Evolutionary conservation across 306 rosid genomes (phyloP).

Genomic region (Abrus pulchellus): DNA sequence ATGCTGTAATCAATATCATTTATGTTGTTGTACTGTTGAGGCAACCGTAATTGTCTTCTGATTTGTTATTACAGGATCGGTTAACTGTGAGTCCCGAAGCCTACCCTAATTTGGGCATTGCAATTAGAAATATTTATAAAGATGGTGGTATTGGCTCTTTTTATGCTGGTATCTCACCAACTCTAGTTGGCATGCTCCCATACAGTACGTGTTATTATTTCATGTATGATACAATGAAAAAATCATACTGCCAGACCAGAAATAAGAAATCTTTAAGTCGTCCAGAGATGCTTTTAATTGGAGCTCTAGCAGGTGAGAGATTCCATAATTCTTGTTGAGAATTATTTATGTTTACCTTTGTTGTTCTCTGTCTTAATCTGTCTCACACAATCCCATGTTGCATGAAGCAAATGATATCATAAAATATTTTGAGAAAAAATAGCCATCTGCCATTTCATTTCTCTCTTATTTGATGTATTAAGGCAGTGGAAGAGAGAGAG

Average conservation of each 20-base stretch:
- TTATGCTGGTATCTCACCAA: constrained; percentile 92
- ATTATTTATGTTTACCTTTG: constrained; percentile 21
- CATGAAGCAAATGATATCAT: constrained; percentile 18
- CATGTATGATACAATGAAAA: constrained; percentile 93
- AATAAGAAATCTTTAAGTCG: constrained; percentile 81
- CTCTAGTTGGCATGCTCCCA: constrained; percentile 95
- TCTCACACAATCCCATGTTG: constrained; percentile 8
- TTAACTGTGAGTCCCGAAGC: constrained; percentile 88
- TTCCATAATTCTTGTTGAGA: constrained; percentile 22
- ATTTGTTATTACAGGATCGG: constrained; percentile 73
- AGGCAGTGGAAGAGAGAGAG: neutral
- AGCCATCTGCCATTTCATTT: constrained; percentile 25
- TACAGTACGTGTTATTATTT: constrained; percentile 96
- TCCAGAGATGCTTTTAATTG: constrained; percentile 85
- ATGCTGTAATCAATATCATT: too few species aligned
- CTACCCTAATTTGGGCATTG: constrained; percentile 81
- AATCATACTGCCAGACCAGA: constrained; percentile 72
- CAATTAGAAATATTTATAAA: constrained; percentile 80
- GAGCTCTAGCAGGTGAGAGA: constrained; percentile 88
- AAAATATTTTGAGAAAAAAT: neutral
- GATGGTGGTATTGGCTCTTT: constrained; percentile 91
- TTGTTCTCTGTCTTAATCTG: constrained; percentile 5
- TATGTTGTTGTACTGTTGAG: neutral
- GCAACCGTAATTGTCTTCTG: constrained; percentile 41
- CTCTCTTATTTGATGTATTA: constrained; percentile 11